phyloP scores from a whole-genome alignment of 2,329 filamentous ascomycete species.

The Chaetothyriales sp. region DNA sequence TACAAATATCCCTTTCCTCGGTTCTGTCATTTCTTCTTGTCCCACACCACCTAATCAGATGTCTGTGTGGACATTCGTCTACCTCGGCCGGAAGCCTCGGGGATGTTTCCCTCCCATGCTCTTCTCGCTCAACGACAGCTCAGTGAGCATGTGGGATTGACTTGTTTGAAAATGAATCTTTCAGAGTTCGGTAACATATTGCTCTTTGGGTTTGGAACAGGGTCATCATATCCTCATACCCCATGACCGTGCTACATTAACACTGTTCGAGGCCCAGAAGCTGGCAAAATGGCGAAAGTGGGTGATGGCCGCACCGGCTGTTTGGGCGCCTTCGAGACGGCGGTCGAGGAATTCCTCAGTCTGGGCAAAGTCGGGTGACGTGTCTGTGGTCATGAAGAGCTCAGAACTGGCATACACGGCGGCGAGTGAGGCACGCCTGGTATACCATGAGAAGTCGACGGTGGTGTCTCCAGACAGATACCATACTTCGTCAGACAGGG shows the following conservation, averaged over 20 bases:
- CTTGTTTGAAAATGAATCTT: too few relatives aligned
- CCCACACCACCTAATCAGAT: too few relatives aligned
- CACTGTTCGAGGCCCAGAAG: conserved; percentile 59
- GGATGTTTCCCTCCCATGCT: too few relatives aligned
- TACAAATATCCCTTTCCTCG: not conserved
- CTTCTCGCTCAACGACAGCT: too few relatives aligned
- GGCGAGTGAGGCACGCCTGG: conserved; percentile 47
- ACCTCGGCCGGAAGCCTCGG: too few relatives aligned
- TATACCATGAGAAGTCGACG: conserved; percentile 82
- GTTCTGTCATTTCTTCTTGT: not conserved
- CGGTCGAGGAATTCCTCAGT: conserved; percentile 69
- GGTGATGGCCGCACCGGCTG: conserved; percentile 45
- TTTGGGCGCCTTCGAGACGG: conserved; percentile 54
- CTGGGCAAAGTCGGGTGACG: conserved; percentile 53
- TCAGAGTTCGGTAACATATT: too few relatives aligned
- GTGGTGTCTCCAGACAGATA: conserved; percentile 67
- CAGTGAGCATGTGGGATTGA: too few relatives aligned
- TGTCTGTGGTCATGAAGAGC: conserved; percentile 87
- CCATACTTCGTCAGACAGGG: conserved; percentile 83
- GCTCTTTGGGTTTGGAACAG: too few relatives aligned
- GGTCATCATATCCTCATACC: conserved; percentile 59
- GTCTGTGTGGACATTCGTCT: not conserved
- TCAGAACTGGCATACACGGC: conserved; percentile 65
- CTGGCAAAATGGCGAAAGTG: conserved; percentile 62
- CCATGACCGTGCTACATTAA: conserved; percentile 79